phyloP scores from a whole-genome alignment of 2,329 filamentous ascomycete genomes.

The Pestalotiopsis sp. region DNA sequence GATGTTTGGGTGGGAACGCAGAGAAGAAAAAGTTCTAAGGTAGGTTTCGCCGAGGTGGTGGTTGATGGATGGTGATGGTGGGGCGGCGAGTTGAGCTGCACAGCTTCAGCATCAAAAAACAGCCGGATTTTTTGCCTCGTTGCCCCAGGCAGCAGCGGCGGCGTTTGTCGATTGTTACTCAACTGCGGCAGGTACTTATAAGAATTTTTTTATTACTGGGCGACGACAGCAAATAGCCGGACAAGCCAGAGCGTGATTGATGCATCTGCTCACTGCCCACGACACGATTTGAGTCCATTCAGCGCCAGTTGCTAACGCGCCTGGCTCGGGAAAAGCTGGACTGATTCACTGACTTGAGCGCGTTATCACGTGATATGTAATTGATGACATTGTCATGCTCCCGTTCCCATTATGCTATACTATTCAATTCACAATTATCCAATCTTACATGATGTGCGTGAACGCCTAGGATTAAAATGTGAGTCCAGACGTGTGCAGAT shows the following conservation, averaged over 20 bases:
- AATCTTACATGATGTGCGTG: too few relatives aligned
- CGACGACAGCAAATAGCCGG: not conserved
- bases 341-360: not conserved
- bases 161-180: not conserved
- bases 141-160: not conserved
- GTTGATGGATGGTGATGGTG: not conserved
- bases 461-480: too few relatives aligned
- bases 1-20: too few relatives aligned
- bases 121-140: not conserved
- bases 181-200: not conserved
- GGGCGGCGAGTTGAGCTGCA: not conserved
- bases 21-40: too few relatives aligned
- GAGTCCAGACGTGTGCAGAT: too few relatives aligned
- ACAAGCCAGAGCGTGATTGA: not conserved
- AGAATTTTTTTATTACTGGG: not conserved
- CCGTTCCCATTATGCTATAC: too few relatives aligned
- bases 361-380: conserved; percentile 9
- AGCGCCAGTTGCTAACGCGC: not conserved
- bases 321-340: not conserved
- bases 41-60: not conserved
- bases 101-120: not conserved
- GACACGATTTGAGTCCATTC: not conserved
- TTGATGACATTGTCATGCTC: not conserved
- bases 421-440: too few relatives aligned
- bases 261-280: not conserved